Evolutionary conservation across 108 stramenopile genomes (phyloP), one percentile per base, ranked within the genome.

Genomic region (Pseudonitzschia delicatissima): DNA sequence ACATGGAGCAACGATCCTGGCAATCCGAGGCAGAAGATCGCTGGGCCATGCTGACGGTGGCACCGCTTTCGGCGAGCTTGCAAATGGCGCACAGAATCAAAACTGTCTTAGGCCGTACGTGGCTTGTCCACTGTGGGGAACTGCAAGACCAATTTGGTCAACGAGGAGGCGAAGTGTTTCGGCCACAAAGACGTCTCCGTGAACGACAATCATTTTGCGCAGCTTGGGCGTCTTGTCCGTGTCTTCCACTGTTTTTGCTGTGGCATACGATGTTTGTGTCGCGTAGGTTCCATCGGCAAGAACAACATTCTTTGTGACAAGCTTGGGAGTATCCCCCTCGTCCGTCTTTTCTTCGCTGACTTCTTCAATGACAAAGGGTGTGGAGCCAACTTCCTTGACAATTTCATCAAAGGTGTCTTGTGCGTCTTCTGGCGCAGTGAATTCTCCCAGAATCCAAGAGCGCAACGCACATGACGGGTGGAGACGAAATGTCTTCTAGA

Each of bases 391-490:
- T 63, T 91, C 83, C 51, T 81, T 73, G 25, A 82, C 71, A 50
- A 96, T 81, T 17, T 67, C 72, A 50, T 85, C 87, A 73, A 91
- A 96, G n/a, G 92, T 91, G 48, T 91, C 87, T 18, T 62, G 60
- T 27, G 83, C 77, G 29, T 72, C 63, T 47, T 91, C 93, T 9
- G 69, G 71, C 1, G 79, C 76, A 51, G 88, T 84, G 77, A 98
- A 99, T 77, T 99, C 96, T 53, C 99, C 98, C 25, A 99, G 67
- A 62, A 99, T 96, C 99, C 99, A 99, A n/a, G n/a, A 99, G 71
- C 35, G 94, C 94, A 35, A 98, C 93, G 53, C 95, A 93, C 80
- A 97, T 83, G 47, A 98, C 99, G 23, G 84, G 80, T 34, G 87
- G 84, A 37, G 83, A 82, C 8, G 69, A 72, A 32, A 99, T 92